phyloP scores from a whole-genome alignment of 208 protist genomes.

The Leptomonas seymouri region DNA sequence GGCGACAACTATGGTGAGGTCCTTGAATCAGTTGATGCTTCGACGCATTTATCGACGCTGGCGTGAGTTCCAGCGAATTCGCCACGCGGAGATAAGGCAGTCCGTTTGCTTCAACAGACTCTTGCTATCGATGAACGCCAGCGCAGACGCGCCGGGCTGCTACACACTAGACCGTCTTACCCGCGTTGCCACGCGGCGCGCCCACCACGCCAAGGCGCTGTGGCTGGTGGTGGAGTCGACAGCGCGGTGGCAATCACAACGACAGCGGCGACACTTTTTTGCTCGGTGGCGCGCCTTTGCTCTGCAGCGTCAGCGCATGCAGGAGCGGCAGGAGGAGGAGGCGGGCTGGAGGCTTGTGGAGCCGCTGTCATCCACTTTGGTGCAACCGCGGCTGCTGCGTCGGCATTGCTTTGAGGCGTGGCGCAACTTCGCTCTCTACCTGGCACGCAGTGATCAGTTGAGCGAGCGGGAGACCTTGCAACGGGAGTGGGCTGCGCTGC shows the following conservation, averaged over 20 bases:
- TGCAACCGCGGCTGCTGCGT: constrained; percentile 36
- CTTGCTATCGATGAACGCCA: constrained; percentile 50
- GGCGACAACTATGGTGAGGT: constrained; percentile 9
- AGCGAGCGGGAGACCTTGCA: constrained; percentile 62
- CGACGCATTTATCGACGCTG: constrained; percentile 24
- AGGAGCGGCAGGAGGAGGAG: not conserved
- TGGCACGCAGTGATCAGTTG: constrained; percentile 34
- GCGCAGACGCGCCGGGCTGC: constrained; percentile 17
- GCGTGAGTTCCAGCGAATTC: constrained; percentile 13
- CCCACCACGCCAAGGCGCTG: constrained; percentile 28
- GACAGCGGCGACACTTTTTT: constrained; percentile 32
- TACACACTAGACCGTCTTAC: constrained; percentile 6
- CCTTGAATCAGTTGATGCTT: not conserved
- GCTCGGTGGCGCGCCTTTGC: constrained; percentile 38
- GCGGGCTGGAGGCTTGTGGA: constrained; percentile 37
- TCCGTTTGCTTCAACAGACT: constrained; percentile 51
- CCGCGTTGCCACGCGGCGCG: constrained; percentile 8
- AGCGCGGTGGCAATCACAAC: constrained; percentile 4
- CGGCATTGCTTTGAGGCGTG: constrained; percentile 53
- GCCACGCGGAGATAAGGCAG: constrained; percentile 16
- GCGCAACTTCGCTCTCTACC: constrained; percentile 47
- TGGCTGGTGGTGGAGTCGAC: constrained; percentile 31
- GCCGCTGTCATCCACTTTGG: constrained; percentile 42
- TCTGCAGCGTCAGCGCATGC: not conserved
- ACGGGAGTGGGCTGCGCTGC: constrained; percentile 56